Evolutionary conservation across 176 grass and related monocot genomes (phyloP).

Genomic region (Typha latifolia): DNA sequence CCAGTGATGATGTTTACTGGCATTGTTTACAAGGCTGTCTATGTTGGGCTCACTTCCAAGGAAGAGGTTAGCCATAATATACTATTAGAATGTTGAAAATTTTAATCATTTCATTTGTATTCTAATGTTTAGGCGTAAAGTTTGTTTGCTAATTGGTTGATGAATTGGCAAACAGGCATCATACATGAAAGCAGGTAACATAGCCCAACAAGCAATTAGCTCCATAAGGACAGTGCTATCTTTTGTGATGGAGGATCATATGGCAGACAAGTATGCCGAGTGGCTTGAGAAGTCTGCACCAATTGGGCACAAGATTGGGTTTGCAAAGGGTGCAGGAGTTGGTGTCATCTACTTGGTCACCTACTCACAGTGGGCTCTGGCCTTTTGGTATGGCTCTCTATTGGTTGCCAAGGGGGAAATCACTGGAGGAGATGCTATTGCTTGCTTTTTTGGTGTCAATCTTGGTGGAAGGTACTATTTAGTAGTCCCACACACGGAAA

Average conservation of each 20-base stretch:
- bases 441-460: conserved; percentile 68
- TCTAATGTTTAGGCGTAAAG: no score
- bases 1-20: conserved; percentile 52
- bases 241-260: conserved; percentile 57
- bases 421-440: conserved; percentile 48
- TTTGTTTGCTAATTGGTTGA: no score
- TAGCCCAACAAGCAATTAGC: conserved; percentile 60
- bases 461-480: conserved; percentile 39
- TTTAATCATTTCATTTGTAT: neutral
- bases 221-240: conserved; percentile 58
- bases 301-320: conserved; percentile 44
- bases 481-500: no score
- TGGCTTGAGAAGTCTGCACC: conserved; percentile 29
- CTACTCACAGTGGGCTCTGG: conserved; percentile 64
- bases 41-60: conserved; percentile 51
- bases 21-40: conserved; percentile 50
- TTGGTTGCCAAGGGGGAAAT: conserved; percentile 34
- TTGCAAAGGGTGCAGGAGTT: conserved; percentile 66
- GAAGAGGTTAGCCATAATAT: conserved; percentile 33
- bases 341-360: conserved; percentile 56
- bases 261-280: conserved; percentile 35
- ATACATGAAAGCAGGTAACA: conserved; percentile 38
- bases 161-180: conserved; percentile 27
- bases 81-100: neutral
- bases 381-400: conserved; percentile 46